Conservation (phyloP, 139 green algal genomes). For the Chlamydomonas sphaeroides region DNA sequence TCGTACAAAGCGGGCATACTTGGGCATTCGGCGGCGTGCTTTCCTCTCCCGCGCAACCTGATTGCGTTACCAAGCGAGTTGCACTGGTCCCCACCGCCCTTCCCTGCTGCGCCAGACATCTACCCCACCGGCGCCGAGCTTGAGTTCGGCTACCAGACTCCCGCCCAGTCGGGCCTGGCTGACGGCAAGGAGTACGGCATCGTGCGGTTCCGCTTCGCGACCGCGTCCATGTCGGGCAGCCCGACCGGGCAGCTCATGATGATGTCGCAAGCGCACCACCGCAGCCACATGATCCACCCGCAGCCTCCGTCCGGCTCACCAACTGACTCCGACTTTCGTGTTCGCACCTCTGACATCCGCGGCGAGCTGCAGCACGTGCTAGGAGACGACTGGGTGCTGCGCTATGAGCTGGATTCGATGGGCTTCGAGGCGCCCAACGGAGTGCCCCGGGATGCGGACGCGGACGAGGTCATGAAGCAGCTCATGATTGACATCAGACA, state of each 20-base stretch:
- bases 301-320: no score
- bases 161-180: no score
- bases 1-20: not conserved
- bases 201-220: conserved; percentile 1
- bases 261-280: conserved; percentile 45
- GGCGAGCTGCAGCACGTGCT: conserved; percentile 5
- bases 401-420: not conserved
- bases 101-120: not conserved
- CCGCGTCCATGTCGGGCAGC: conserved; percentile 28
- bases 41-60: no score
- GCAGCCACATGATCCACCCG: conserved; percentile 10
- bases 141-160: conserved; percentile 5
- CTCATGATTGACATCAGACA: not conserved
- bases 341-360: not conserved
- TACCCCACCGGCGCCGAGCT: conserved; percentile 22
- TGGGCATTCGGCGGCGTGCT: not conserved
- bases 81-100: no score
- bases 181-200: conserved; percentile 1
- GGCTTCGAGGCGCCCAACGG: not conserved
- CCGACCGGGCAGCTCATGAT: conserved; percentile 32
- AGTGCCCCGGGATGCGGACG: not conserved
- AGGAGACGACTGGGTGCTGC: not conserved
- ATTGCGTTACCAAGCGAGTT: no score
- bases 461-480: not conserved
- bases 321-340: not conserved